phyloP scores from a whole-genome alignment of 305 asterid species.

The Lippia alba region DNA sequence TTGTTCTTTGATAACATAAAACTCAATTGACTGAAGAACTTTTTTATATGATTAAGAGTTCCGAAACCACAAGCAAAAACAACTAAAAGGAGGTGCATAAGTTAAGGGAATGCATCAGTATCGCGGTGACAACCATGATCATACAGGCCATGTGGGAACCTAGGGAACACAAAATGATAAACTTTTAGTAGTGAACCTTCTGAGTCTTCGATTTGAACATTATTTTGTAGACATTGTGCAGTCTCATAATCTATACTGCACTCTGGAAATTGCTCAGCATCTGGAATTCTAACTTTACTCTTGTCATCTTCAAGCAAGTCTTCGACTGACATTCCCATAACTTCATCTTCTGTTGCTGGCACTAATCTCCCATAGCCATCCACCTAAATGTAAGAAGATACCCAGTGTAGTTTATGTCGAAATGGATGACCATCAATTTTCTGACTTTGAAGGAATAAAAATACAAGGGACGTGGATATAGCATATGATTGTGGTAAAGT shows the following conservation, averaged over 20 bases:
- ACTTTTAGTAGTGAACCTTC: constrained; percentile 48
- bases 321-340: constrained; percentile 62
- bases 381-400: constrained; percentile 59
- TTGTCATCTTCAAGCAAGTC: constrained; percentile 74
- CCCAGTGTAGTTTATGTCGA: constrained; percentile 11
- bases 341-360: constrained; percentile 93
- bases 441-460: constrained; percentile 19
- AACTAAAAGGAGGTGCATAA: neutral
- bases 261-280: constrained; percentile 45
- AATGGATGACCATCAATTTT: constrained; percentile 30
- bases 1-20: constrained; percentile 26
- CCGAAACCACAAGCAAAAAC: neutral
- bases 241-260: constrained; percentile 40
- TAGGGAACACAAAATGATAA: constrained; percentile 1
- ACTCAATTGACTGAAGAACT: constrained; percentile 8
- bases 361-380: constrained; percentile 87
- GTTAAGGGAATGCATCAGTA: constrained; percentile 8
- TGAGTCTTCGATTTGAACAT: constrained; percentile 41
- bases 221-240: constrained; percentile 36
- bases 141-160: constrained; percentile 7
- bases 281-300: constrained; percentile 43
- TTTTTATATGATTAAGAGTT: neutral
- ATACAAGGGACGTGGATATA: constrained; percentile 15
- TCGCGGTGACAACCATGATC: constrained; percentile 20
- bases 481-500: constrained; percentile 8